These are phyloP conservation scores for Coemansia sp. DNA, from an alignment of 192 early-diverging fungal genomes.

Conservation along the genomic window DNA sequence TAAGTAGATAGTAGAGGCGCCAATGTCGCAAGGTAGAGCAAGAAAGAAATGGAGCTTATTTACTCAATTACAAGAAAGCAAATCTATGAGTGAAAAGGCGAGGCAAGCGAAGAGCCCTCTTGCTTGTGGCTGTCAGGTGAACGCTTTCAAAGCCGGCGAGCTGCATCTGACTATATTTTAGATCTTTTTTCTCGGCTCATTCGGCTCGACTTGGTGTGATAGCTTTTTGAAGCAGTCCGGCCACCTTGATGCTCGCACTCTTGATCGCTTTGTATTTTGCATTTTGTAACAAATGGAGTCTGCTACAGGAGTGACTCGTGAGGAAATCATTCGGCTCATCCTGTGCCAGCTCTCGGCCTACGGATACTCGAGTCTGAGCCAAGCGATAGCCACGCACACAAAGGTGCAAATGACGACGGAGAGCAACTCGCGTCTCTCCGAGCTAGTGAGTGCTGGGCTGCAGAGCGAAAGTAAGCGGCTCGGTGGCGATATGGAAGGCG, in stretches of 20 bases:
- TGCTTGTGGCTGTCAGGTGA: neutral
- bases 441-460: slow-evolving; percentile 62
- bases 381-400: slow-evolving; percentile 64
- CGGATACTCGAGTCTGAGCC: slow-evolving; percentile 57
- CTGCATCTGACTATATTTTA: too few relatives aligned
- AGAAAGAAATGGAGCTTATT: neutral
- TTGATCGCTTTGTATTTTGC: too few relatives aligned
- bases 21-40: neutral
- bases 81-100: neutral
- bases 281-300: slow-evolving; percentile 6
- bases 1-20: neutral
- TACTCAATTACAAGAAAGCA: neutral
- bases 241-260: too few relatives aligned
- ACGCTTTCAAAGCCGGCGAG: neutral
- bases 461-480: slow-evolving; percentile 49
- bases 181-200: neutral
- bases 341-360: slow-evolving; percentile 56
- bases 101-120: too few relatives aligned
- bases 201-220: neutral
- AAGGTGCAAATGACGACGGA: slow-evolving; percentile 60
- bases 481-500: slow-evolving; percentile 31
- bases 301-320: slow-evolving; percentile 10
- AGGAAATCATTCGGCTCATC: slow-evolving; percentile 40
- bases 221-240: neutral
- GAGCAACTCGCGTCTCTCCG: slow-evolving; percentile 60